phyloP scores from a whole-genome alignment of 305 asterid genomes.

The Fraxinus ornus region DNA sequence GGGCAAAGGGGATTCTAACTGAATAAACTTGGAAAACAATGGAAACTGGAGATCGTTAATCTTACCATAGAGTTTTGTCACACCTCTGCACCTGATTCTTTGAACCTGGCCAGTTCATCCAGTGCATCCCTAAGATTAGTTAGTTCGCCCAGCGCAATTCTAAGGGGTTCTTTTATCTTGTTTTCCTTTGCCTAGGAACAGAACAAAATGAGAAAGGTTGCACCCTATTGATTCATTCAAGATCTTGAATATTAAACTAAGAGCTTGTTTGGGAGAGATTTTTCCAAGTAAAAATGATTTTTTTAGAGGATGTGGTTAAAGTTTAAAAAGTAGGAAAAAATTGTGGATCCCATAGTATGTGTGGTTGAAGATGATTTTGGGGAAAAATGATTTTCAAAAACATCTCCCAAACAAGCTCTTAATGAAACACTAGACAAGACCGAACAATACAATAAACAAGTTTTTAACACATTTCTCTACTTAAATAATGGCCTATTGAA shows the following conservation, averaged over 20 bases:
- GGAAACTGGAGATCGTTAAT: background rate
- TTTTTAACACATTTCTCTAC: background rate
- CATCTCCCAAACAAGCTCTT: background rate
- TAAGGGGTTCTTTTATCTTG: conserved; percentile 56
- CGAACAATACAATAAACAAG: background rate
- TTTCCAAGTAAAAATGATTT: background rate
- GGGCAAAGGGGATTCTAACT: background rate
- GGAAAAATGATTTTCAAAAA: background rate
- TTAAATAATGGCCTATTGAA: background rate
- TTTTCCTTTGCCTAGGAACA: conserved; percentile 49
- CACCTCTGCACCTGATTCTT: conserved; percentile 27
- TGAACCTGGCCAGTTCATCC: conserved; percentile 56
- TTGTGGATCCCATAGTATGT: background rate
- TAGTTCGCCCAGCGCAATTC: conserved; percentile 56
- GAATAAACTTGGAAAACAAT: background rate
- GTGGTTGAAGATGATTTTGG: background rate
- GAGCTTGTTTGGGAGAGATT: background rate
- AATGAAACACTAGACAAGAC: background rate
- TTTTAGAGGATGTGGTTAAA: background rate
- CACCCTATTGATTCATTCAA: background rate
- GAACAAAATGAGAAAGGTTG: background rate
- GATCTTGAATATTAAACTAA: conserved; percentile 4
- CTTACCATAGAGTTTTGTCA: conserved; percentile 35
- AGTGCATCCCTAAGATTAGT: conserved; percentile 53
- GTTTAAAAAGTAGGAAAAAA: background rate